Percentiles rank a stretch among this genome's conserved stretches.
These are phyloP conservation scores for Lipomyces japonicus DNA, from an alignment of 805 yeast genomes.

Conservation along the genomic window DNA sequence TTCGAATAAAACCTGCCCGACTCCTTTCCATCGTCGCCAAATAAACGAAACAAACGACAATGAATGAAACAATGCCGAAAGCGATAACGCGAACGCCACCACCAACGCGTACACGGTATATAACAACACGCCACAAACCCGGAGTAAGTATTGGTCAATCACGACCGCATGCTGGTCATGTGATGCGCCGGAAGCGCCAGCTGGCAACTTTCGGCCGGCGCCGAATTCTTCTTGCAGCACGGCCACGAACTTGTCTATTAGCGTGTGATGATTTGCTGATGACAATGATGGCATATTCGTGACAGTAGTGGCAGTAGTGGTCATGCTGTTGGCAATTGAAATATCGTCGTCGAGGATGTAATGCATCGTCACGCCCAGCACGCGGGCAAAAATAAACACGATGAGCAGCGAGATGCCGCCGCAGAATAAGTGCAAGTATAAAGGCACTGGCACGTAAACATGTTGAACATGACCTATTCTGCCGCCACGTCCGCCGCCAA, in stretches of 20 bases:
- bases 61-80: constrained; percentile 20
- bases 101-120: constrained; percentile 24
- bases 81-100: constrained; percentile 21
- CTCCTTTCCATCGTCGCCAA: constrained; percentile 24
- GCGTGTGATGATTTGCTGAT: neutral
- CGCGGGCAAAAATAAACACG: constrained; percentile 13
- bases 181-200: constrained; percentile 5
- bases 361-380: constrained; percentile 15
- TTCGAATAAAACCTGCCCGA: constrained; percentile 20
- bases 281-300: neutral
- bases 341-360: constrained; percentile 5
- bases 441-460: constrained; percentile 13
- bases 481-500: too few relatives aligned
- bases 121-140: constrained; percentile 19
- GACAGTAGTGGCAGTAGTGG: neutral
- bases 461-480: too few relatives aligned
- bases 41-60: constrained; percentile 20
- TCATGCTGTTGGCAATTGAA: neutral
- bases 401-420: constrained; percentile 15
- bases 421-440: constrained; percentile 15
- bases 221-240: constrained; percentile 21
- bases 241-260: constrained; percentile 21
- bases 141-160: constrained; percentile 12
- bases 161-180: neutral
- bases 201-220: neutral